phyloP scores from a whole-genome alignment of 208 protist genomes.

The Angomonas deanei region DNA sequence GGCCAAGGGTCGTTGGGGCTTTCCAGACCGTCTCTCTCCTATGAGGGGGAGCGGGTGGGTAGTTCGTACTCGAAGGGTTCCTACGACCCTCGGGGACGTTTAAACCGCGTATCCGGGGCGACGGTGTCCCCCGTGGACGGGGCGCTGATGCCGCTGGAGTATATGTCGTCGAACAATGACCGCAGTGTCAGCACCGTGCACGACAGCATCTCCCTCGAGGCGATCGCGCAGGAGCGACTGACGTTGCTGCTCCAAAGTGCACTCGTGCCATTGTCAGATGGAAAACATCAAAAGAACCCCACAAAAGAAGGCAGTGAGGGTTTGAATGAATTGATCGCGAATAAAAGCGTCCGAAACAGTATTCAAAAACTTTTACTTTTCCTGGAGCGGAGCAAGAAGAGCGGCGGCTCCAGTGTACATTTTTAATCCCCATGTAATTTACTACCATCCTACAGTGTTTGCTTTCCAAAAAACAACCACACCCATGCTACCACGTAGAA shows the following conservation, averaged over 20 bases:
- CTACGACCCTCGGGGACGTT: background rate
- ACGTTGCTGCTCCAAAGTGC: constrained; percentile 4
- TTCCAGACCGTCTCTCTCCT: background rate
- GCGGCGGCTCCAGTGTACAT: background rate
- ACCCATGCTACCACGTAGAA: too few species aligned
- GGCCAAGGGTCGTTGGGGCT: too few species aligned
- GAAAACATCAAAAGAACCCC: background rate
- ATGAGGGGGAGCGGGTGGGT: background rate
- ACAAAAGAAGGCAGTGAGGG: too few species aligned
- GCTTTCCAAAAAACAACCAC: too few species aligned
- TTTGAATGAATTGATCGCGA: constrained; percentile 3
- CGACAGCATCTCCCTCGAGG: constrained; percentile 1
- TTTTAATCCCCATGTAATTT: background rate
- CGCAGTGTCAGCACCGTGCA: background rate
- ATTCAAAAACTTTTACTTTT: constrained; percentile 24
- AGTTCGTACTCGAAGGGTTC: background rate
- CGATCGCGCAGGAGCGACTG: constrained; percentile 6
- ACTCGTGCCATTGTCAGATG: background rate
- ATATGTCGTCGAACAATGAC: background rate
- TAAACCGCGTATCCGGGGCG: too few species aligned
- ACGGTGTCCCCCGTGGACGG: background rate
- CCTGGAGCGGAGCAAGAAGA: constrained; percentile 14
- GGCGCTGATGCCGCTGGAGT: background rate
- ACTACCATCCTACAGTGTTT: too few species aligned
- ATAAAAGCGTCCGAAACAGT: constrained; percentile 9